Base-by-base conservation (phyloP, 306 rosid species). In the Vigna nakashimae region DNA sequence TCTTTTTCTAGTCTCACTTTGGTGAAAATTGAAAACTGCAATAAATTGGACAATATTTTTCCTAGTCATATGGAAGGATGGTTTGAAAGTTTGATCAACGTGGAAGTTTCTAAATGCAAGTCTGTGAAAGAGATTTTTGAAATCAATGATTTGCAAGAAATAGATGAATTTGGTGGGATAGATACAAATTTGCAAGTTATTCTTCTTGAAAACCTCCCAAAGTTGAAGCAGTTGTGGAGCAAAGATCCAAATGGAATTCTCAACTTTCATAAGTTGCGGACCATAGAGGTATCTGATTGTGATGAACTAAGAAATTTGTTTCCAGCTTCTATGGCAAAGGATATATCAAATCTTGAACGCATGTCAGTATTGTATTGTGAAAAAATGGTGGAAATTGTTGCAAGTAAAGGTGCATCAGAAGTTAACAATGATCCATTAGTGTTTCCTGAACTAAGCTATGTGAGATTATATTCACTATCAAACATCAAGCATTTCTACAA, bases 241-340 rank as follows among this genome's bases (percentile, higher is more conserved):
- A 38, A 0, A 18, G 45, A 18, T 53, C 51, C 46, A 52, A 14
- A 7, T 52, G 76, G 65, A 55, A 71, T 53, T 36, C 65, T 71
- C 5, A 20, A 59, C 76, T 34, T 59, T 16, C 18, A 53, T 36
- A 20, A 66, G 4, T 17, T 40, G 24, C 42, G 9, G 8, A 45
- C 42, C 36, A 4, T 36, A 36, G 7, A 32, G 1, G 69, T 63
- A 7, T 7, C 0, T 34, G 0, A 0, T 34, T 63, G 69, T 9
- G 0, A 63, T 1, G n/a, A 36, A 16, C 14, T 63, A 1, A 16
- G 49, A n/a, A 52, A 56, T 70, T 16, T 82, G 8, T 76, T 82
- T 5, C 84, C 77, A 58, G 13, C 26, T 53, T 71, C 74, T 7
- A 49, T 75, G 36, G 73, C 73, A 18, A 69, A 67, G 74, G 58